Base-by-base conservation (phyloP, 257 asterid species). In the Salvia splendens region DNA sequence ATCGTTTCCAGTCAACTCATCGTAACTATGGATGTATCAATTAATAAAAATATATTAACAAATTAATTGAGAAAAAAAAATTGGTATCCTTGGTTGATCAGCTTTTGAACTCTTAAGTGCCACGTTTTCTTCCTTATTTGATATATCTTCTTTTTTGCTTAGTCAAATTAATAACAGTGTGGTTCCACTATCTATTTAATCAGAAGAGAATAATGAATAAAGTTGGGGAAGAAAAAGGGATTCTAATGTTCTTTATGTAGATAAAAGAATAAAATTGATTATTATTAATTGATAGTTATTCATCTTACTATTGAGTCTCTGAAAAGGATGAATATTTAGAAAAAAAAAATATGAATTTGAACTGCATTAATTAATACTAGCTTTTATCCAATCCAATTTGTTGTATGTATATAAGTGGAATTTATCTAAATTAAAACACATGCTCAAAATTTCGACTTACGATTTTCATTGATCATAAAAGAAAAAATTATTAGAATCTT, bases 121-220 rank as follows among this genome's bases (percentile, higher is more conserved):
- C 38, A 53, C 59, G 17, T 30, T 5, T 54, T 30, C 5, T 33
- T 38, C 43, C 43, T 28, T 53, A 24, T 52, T 51, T 20, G 36
- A 20, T 3, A 38, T 38, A 38, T 4, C 9, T 8, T 5, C 4
- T 8, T 20, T 16, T 11, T 40, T 16, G 71, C 53, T 8, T 32
- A 35, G 73, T 30, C 73, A 47, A 33, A 20, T 20, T 20, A 20
- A 14, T 8, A 45, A 45, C 58, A 68, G 41, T 33, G 2, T 45
- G 36, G 43, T 43, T 54, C 72, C 35, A 68, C 47, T 32, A 54
- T 68, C 73, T 30, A 54, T 55, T 20, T n/a, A 28, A 8, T 20
- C 4, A 20, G 5, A 24, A 67, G 12, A 52, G 1, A 5, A 38
- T 53, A 33, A n/a, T 10, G 16, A 12, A 12, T 9, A 11, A 61